These are phyloP conservation scores for Rhizophagus clarus DNA, from an alignment of 192 early-diverging fungal genomes.

Conservation along the genomic window DNA sequence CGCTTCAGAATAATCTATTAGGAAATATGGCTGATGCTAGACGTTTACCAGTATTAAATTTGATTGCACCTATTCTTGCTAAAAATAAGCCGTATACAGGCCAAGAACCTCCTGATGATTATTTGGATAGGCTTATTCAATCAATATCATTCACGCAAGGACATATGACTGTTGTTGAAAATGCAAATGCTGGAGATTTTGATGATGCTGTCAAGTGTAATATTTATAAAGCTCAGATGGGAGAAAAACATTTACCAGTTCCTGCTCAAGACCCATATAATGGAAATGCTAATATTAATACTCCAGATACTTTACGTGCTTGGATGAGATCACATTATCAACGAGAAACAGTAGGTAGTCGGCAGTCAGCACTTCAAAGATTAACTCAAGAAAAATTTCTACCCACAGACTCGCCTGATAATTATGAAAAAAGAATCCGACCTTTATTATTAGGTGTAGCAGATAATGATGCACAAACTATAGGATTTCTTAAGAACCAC, in stretches of 20 bases:
- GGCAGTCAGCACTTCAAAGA: background rate
- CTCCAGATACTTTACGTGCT: background rate
- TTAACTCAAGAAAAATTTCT: conserved; percentile 19
- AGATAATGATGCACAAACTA: conserved; percentile 9
- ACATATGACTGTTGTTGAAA: conserved; percentile 4
- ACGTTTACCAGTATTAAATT: conserved; percentile 14
- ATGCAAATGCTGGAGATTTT: conserved; percentile 17
- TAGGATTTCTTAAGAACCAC: conserved; percentile 22
- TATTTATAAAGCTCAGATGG: conserved; percentile 30
- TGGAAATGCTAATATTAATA: no score
- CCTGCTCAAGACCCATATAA: no score
- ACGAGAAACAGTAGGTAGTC: background rate
- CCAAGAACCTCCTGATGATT: conserved; percentile 28
- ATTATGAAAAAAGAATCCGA: conserved; percentile 26
- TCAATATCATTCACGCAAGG: no score
- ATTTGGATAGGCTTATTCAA: conserved; percentile 18
- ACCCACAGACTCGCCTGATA: no score
- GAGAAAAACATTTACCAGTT: conserved; percentile 25
- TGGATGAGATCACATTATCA: background rate
- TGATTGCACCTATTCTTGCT: conserved; percentile 1
- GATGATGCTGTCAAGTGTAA: conserved; percentile 11
- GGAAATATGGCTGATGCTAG: conserved; percentile 6
- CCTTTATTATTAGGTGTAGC: conserved; percentile 24
- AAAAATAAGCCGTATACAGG: conserved; percentile 7
- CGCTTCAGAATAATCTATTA: conserved; percentile 13